Evolutionary conservation across 1,284 basidiomycete genomes (phyloP), one percentile per base, ranked within the genome.

Genomic region (Boletellus deceptivus): DNA sequence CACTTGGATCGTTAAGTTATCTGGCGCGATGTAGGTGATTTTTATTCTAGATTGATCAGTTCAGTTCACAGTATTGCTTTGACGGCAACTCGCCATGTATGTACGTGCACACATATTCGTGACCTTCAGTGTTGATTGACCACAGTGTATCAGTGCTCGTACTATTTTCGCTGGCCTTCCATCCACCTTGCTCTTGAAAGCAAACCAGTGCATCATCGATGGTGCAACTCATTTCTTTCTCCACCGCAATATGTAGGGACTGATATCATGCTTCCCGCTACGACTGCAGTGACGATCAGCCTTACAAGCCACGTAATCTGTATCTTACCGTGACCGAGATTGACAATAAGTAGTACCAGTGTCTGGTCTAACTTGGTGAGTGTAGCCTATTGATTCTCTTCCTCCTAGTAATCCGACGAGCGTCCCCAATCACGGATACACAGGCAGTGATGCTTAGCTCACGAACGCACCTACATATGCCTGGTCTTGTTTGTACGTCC

Each of bases 91-190:
- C 80, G 17, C 79, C 78, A 14, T 77, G 76, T 78, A 58, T 77
- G 77, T 78, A 58, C 45, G 74, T 60, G 7, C 13, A 2, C 22
- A 11, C 38, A 40, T 35, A 34, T 39, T 35, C 31, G 10, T 31
- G n/a, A 34, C 33, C 16, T 9, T 47, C 10, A 16, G 27, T 10
- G 37, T 41, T 5, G 13, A 33, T 31, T 49, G 25, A 54, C 57
- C 25, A 13, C 22, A 22, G 22, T 29, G 13, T 35, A 25, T 8
- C 27, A 79, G 82, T 13, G 27, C 10, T 29, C 27, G 27, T 10
- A 9, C 27, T 80, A 82, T 0, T 86, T 60, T 69, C 5, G 73
- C 75, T 20, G 81, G 85, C 56, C 60, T 87, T 22, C 84, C 84
- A 3, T 76, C 76, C 16, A 83, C 81, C 53, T 62, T 84, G 29